phyloP scores from a whole-genome alignment of 1,284 basidiomycete species.

The Wallemia mellicola region DNA sequence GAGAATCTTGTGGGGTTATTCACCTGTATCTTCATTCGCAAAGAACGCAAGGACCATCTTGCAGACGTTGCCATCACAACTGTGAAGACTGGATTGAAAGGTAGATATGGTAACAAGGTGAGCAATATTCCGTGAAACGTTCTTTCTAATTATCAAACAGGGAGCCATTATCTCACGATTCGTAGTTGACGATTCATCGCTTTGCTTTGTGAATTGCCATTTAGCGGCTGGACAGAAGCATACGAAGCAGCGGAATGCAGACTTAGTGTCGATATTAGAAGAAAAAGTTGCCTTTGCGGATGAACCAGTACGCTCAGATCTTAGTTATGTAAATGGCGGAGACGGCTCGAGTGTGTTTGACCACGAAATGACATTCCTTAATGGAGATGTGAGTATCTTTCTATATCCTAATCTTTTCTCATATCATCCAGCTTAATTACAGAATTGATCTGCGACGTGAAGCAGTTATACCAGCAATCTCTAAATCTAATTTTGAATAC shows the following conservation, averaged over 20 bases:
- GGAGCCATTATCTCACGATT: slow-evolving; percentile 76
- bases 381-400: slow-evolving; percentile 23
- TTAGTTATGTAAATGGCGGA: slow-evolving; percentile 60
- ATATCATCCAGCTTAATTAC: slow-evolving; percentile 46
- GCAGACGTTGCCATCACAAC: slow-evolving; percentile 43
- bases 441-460: slow-evolving; percentile 75
- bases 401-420: slow-evolving; percentile 1
- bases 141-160: slow-evolving; percentile 15
- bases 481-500: slow-evolving; percentile 28
- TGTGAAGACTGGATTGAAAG: slow-evolving; percentile 71
- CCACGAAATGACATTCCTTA: slow-evolving; percentile 71
- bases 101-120: slow-evolving; percentile 83
- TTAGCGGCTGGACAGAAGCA: slow-evolving; percentile 74
- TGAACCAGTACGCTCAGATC: slow-evolving; percentile 17
- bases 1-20: slow-evolving; percentile 78
- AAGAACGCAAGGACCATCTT: slow-evolving; percentile 19
- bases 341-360: slow-evolving; percentile 82
- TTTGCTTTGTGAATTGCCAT: slow-evolving; percentile 89
- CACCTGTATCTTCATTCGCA: slow-evolving; percentile 45
- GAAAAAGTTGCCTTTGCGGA: slow-evolving; percentile 34
- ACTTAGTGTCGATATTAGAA: slow-evolving; percentile 57
- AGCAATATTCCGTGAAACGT: slow-evolving; percentile 5
- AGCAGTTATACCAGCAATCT: slow-evolving; percentile 35
- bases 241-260: slow-evolving; percentile 50
- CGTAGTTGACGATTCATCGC: slow-evolving; percentile 59